Base-by-base conservation (phyloP, 768 basidiomycete genomes). In the Kwoniella shandongensis region DNA sequence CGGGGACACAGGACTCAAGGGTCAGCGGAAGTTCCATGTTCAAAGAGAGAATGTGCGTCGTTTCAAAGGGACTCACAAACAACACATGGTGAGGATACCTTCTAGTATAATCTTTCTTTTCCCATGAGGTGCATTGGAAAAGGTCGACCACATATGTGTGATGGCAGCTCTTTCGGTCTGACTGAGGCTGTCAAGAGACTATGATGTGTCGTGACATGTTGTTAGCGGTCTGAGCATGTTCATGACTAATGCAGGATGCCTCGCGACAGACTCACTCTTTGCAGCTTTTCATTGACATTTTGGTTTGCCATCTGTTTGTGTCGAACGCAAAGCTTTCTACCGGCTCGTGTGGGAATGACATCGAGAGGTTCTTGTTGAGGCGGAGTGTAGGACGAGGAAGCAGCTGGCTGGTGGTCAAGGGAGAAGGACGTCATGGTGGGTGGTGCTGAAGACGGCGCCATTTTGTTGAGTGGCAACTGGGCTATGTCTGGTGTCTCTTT, bases 31-130 rank as follows among this genome's bases (percentile, higher is more conserved):
- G 39, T 26, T 23, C 27, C 17, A 48, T 26, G 46, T 32, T 20
- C 15, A n/a, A 7, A 25, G 29, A 39, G 23, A 15, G 12, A 40
- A 18, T 27, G 10, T 6, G 45, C 35, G n/a, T n/a, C n/a, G 27
- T 1, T 36, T 32, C 5, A 42, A 5, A 26, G 6, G 4, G n/a
- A 70, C 73, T 66, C 38, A 77, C 75, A 96, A 97, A 79, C 96
- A 98, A 77, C 93, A 98, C 91, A 99, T 98, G 15, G 96, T 97
- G 65, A 99, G 85, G 57, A 99, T 83, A 38, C 96, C 96, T 69
- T 89, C 90, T 46, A 99, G 87, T 73, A 98, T 97, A 74, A 98
- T 85, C 52, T 88, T 90, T 35, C 96, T 84, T 32, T 89, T 85
- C 4, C 88, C 84, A 69, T 97, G 91, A 0, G 91, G 86, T 1